phyloP scores from a whole-genome alignment of 116 monocot genomes.

The Iris pallida region DNA sequence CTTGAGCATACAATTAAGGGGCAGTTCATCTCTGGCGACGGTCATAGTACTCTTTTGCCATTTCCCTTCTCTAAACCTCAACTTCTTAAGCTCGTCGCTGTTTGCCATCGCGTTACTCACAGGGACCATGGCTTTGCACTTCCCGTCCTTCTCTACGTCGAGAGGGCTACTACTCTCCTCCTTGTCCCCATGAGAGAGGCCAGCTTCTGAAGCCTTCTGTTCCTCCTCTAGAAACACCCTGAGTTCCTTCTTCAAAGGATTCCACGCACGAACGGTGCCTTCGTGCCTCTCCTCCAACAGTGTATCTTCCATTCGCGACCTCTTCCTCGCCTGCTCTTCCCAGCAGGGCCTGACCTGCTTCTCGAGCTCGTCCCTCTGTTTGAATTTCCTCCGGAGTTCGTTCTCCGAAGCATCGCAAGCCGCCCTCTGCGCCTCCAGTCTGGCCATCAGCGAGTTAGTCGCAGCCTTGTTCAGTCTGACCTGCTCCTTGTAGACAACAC shows the following conservation, averaged over 20 bases:
- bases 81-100: background rate
- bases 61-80: background rate
- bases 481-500: constrained; percentile 84
- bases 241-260: constrained; percentile 45
- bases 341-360: constrained; percentile 28
- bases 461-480: constrained; percentile 74
- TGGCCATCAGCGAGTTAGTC: constrained; percentile 58
- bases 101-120: background rate
- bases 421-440: constrained; percentile 80
- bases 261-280: constrained; percentile 8
- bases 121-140: background rate
- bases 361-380: constrained; percentile 65
- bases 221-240: constrained; percentile 66
- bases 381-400: constrained; percentile 55
- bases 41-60: background rate
- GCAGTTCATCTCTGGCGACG: constrained; percentile 1
- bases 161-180: background rate
- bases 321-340: constrained; percentile 46
- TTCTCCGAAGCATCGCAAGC: constrained; percentile 63
- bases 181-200: constrained; percentile 13
- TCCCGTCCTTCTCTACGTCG: background rate
- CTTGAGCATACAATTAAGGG: constrained; percentile 21
- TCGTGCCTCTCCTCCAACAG: constrained; percentile 22
- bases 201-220: constrained; percentile 45
- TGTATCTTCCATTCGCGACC: constrained; percentile 34